Conservation (phyloP, 805 yeast genomes). For the Sungouiella blattae region DNA sequence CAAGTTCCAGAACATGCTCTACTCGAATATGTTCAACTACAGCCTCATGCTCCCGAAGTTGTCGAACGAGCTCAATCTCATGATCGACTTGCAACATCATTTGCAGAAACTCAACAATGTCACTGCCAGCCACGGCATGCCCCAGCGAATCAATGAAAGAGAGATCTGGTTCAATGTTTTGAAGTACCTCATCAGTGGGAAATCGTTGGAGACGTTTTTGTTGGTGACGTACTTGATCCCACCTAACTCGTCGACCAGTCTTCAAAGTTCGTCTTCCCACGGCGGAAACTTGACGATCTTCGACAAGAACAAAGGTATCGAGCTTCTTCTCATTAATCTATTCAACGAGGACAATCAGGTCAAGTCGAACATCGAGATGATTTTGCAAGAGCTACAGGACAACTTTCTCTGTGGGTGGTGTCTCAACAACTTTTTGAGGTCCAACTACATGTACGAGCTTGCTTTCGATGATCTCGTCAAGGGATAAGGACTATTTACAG, state of each 20-base stretch:
- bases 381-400: constrained; percentile 41
- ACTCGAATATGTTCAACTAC: constrained; percentile 28
- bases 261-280: constrained; percentile 34
- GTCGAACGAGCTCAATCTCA: constrained; percentile 38
- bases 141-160: constrained; percentile 22
- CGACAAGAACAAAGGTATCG: constrained; percentile 44
- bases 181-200: constrained; percentile 40
- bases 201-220: constrained; percentile 37
- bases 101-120: constrained; percentile 32
- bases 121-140: constrained; percentile 5
- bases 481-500: too few relatives aligned
- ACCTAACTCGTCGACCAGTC: constrained; percentile 36
- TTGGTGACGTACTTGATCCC: constrained; percentile 40
- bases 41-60: constrained; percentile 32
- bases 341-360: constrained; percentile 40
- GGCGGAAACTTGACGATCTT: constrained; percentile 40
- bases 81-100: constrained; percentile 42
- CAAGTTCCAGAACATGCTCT: constrained; percentile 32
- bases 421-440: constrained; percentile 30
- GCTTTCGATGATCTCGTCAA: constrained; percentile 34
- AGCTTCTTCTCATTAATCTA: constrained; percentile 36
- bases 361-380: constrained; percentile 38
- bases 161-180: constrained; percentile 42
- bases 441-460: constrained; percentile 37
- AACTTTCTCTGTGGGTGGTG: constrained; percentile 46